phyloP scores from a whole-genome alignment of 2,329 filamentous ascomycete species.

The Talaromyces sp. region DNA sequence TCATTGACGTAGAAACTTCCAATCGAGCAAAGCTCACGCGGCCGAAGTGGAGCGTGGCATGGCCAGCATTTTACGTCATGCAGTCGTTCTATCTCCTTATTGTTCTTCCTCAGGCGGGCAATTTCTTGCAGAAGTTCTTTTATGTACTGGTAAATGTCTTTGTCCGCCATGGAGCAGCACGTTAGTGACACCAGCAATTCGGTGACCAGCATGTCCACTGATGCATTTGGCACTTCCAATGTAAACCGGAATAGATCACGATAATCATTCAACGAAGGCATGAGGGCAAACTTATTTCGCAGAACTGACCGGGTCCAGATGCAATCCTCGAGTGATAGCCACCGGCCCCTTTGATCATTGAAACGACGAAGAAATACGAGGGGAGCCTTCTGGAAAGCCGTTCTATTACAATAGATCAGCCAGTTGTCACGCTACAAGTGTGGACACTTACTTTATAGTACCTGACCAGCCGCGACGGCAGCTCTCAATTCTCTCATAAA shows the following conservation, averaged over 20 bases:
- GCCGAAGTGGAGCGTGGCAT: not conserved
- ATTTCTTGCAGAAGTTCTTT: not conserved
- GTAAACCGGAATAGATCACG: not conserved
- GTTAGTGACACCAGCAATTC: not conserved
- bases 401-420: not conserved
- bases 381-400: not conserved
- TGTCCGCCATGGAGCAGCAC: not conserved
- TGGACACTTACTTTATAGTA: not conserved
- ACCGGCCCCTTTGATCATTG: not conserved
- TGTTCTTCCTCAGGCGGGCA: not conserved
- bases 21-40: not conserved
- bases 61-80: not conserved
- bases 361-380: not conserved
- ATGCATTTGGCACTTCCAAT: not conserved
- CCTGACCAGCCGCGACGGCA: not conserved
- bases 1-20: not conserved
- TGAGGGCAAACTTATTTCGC: not conserved
- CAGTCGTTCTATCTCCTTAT: not conserved
- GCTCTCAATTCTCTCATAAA: conserved; percentile 16
- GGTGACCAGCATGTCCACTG: not conserved
- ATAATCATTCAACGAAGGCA: not conserved
- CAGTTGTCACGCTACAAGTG: not conserved
- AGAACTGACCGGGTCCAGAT: not conserved
- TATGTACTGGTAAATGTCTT: not conserved
- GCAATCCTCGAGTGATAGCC: not conserved